phyloP scores from a whole-genome alignment of 202 grass and related monocot species.

The Hordeum pubiflorum region DNA sequence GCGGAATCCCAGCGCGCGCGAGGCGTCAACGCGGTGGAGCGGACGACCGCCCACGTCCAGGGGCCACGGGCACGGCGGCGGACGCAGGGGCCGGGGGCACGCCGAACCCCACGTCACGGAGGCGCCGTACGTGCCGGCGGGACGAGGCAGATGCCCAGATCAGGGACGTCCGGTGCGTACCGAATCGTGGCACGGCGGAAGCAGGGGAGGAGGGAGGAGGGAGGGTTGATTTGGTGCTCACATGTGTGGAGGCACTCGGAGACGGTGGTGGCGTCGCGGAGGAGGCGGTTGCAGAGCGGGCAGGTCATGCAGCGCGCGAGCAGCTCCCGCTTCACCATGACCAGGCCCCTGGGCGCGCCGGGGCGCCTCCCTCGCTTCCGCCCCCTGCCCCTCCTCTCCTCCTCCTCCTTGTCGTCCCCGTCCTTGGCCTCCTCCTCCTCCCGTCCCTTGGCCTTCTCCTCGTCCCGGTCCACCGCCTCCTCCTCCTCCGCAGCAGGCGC shows the following conservation, averaged over 20 bases:
- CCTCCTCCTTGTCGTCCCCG: not conserved
- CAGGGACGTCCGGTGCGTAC: not conserved
- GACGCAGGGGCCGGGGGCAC: not conserved
- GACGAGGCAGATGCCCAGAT: not conserved
- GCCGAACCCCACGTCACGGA: constrained; percentile 4
- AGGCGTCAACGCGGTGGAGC: not conserved
- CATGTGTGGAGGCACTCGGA: constrained; percentile 98
- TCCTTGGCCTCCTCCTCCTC: not conserved
- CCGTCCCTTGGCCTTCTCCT: not conserved
- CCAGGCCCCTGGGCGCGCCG: not conserved
- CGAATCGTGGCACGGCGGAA: not conserved
- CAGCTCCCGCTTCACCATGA: constrained; percentile 69
- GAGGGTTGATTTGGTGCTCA: constrained; percentile 15
- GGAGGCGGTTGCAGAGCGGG: constrained; percentile 67
- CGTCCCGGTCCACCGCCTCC: not conserved
- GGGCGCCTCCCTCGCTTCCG: constrained; percentile 16
- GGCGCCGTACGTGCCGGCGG: not conserved
- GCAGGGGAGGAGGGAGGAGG: not conserved
- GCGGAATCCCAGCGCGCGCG: not conserved
- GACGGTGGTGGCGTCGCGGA: constrained; percentile 93
- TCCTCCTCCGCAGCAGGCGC: not conserved
- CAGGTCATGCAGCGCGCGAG: constrained; percentile 76
- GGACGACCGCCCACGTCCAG: not conserved
- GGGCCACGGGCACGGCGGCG: not conserved
- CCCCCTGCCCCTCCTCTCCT: not conserved